A percentile compares a stretch with the other conserved stretches of the same genome.
Evolutionary conservation across 2,329 filamentous ascomycete species (phyloP).

Genomic region (Stagonosporopsis chrysanthemi): DNA sequence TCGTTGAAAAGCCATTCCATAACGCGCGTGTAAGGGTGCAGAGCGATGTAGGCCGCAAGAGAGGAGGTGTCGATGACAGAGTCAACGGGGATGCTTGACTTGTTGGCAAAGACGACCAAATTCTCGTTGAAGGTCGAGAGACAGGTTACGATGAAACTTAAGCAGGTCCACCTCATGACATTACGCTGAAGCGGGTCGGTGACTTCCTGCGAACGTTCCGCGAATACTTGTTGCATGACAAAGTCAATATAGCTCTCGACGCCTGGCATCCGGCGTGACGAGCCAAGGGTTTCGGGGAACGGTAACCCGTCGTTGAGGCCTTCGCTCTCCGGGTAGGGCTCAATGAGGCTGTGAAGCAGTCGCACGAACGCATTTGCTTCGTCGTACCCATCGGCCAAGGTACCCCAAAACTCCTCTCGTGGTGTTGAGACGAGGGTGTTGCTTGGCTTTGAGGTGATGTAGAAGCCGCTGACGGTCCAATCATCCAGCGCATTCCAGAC

Average conservation of each 20-base stretch:
- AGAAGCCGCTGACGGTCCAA: conserved; percentile 65
- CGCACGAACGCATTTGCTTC: conserved; percentile 85
- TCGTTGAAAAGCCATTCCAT: conserved; percentile 99
- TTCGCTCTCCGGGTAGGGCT: conserved; percentile 67
- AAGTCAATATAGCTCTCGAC: conserved; percentile 95
- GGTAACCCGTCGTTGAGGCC: conserved; percentile 77
- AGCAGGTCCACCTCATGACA: conserved; percentile 77
- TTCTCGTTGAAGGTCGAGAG: conserved; percentile 93
- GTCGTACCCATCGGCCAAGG: conserved; percentile 80
- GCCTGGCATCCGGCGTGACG: conserved; percentile 78
- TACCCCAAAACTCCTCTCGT: conserved; percentile 66
- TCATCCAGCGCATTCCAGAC: conserved; percentile 84
- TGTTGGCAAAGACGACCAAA: conserved; percentile 82
- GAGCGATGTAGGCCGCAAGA: conserved; percentile 78
- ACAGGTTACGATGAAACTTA: conserved; percentile 82
- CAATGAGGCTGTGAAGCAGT: conserved; percentile 75
- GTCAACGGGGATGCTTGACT: conserved; percentile 78
- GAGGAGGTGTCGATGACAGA: conserved; percentile 75
- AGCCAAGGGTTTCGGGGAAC: conserved; percentile 86
- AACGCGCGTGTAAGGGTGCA: conserved; percentile 91
- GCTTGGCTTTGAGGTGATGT: conserved; percentile 42
- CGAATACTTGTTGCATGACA: conserved; percentile 79
- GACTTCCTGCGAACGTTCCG: conserved; percentile 69
- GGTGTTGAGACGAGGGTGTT: conserved; percentile 32
- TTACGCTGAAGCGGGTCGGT: conserved; percentile 71